phyloP scores from a whole-genome alignment of 2,329 filamentous ascomycete genomes.

The Teratosphaeria epicoccoides region DNA sequence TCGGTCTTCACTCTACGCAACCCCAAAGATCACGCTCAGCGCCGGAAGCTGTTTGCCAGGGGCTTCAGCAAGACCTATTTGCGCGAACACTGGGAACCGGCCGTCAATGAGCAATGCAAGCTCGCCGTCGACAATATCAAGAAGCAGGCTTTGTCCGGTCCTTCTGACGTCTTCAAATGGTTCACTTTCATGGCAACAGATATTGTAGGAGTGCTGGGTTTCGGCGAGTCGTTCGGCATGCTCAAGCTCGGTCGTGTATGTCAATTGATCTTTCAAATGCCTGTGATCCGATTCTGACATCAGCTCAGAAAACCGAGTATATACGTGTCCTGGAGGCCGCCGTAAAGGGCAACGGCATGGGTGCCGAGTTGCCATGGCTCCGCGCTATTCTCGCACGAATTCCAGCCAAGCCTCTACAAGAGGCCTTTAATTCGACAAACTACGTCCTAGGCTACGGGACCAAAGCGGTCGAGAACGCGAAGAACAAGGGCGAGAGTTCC shows the following conservation, averaged over 20 bases:
- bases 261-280: not conserved
- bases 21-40: slow-evolving; percentile 24
- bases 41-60: slow-evolving; percentile 28
- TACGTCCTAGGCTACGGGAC: slow-evolving; percentile 15
- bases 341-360: slow-evolving; percentile 23
- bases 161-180: slow-evolving; percentile 32
- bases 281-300: not conserved
- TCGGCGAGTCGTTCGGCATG: slow-evolving; percentile 32
- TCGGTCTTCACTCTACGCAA: slow-evolving; percentile 31
- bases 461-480: slow-evolving; percentile 18
- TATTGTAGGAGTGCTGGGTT: slow-evolving; percentile 28
- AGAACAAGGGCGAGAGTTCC: slow-evolving; percentile 6
- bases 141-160: slow-evolving; percentile 19
- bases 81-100: slow-evolving; percentile 27
- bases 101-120: slow-evolving; percentile 23
- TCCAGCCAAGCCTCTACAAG: slow-evolving; percentile 12
- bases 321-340: slow-evolving; percentile 22
- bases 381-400: slow-evolving; percentile 14
- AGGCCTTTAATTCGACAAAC: slow-evolving; percentile 14
- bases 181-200: slow-evolving; percentile 32
- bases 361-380: slow-evolving; percentile 24
- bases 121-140: slow-evolving; percentile 23
- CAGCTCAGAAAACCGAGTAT: slow-evolving; percentile 18
- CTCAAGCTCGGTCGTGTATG: slow-evolving; percentile 22
- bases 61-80: slow-evolving; percentile 28